Conservation (phyloP, 2,329 filamentous ascomycete genomes). For the Phoma sp. region DNA sequence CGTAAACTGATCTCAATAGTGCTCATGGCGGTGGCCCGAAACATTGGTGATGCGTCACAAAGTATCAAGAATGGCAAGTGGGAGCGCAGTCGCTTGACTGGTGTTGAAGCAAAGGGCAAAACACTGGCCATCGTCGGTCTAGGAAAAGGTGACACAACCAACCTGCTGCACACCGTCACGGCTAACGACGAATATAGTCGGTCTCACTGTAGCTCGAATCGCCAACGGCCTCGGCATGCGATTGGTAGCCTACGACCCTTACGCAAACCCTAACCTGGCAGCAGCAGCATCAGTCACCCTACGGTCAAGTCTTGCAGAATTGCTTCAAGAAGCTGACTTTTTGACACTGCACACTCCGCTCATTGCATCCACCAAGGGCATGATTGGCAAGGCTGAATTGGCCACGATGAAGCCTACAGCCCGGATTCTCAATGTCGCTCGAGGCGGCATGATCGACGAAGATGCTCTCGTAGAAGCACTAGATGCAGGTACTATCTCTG, state of each 20-base stretch:
- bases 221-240: conserved; percentile 80
- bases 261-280: conserved; percentile 76
- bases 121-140: conserved; percentile 78
- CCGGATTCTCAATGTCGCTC: conserved; percentile 78
- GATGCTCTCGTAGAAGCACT: conserved; percentile 73
- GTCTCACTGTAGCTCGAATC: conserved; percentile 80
- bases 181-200: conserved; percentile 59
- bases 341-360: conserved; percentile 83
- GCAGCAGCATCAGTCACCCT: conserved; percentile 71
- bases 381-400: conserved; percentile 73
- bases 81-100: conserved; percentile 77
- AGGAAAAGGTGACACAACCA: conserved; percentile 67
- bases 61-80: conserved; percentile 75
- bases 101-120: conserved; percentile 80
- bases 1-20: conserved; percentile 52
- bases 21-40: conserved; percentile 75
- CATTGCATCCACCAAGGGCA: conserved; percentile 76
- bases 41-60: conserved; percentile 74
- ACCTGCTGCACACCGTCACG: too few species aligned
- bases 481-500: conserved; percentile 74
- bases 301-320: conserved; percentile 62
- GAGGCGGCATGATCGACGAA: conserved; percentile 83
- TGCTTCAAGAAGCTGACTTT: conserved; percentile 75
- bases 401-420: conserved; percentile 75
- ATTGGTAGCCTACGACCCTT: conserved; percentile 77